phyloP scores from a whole-genome alignment of 2,329 filamentous ascomycete species.

The Scedosporium minutisporum region DNA sequence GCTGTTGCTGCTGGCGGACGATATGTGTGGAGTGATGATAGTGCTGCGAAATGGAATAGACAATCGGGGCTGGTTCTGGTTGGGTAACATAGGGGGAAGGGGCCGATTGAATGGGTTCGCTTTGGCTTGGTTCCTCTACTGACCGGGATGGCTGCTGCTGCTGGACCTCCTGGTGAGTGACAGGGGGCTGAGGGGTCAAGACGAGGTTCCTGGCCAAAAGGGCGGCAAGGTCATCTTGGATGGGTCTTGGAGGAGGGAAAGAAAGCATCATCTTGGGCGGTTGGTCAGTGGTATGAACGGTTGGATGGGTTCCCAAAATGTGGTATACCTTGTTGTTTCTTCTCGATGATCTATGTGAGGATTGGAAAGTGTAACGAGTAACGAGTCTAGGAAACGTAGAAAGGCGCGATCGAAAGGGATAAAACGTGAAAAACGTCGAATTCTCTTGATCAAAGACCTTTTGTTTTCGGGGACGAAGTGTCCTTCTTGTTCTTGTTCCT shows the following conservation, averaged over 20 bases:
- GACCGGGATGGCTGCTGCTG: constrained; percentile 18
- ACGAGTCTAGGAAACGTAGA: not conserved
- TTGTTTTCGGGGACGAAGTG: not conserved
- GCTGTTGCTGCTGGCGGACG: constrained; percentile 20
- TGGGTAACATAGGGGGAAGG: constrained; percentile 15
- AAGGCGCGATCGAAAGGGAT: not conserved
- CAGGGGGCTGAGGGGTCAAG: constrained; percentile 26
- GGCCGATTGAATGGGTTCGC: not conserved
- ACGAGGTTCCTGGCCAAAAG: constrained; percentile 70
- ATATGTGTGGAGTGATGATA: constrained; percentile 59
- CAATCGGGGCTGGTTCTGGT: constrained; percentile 36
- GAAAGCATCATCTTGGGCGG: constrained; percentile 6
- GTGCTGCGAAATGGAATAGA: constrained; percentile 70
- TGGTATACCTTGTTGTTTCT: not conserved
- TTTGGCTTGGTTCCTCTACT: not conserved
- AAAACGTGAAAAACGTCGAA: not conserved
- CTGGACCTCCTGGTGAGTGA: constrained; percentile 15
- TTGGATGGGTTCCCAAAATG: not conserved
- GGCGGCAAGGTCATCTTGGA: constrained; percentile 66
- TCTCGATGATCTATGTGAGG: not conserved
- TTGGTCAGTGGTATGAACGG: constrained; percentile 1
- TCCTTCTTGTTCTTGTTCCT: not conserved
- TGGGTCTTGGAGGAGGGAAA: not conserved
- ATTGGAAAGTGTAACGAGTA: not conserved
- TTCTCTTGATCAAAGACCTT: not conserved